A percentile compares a stretch with the other conserved stretches of the same genome.
phyloP scores from a whole-genome alignment of 2,329 filamentous ascomycete species.

The Gnomoniopsis sp. region DNA sequence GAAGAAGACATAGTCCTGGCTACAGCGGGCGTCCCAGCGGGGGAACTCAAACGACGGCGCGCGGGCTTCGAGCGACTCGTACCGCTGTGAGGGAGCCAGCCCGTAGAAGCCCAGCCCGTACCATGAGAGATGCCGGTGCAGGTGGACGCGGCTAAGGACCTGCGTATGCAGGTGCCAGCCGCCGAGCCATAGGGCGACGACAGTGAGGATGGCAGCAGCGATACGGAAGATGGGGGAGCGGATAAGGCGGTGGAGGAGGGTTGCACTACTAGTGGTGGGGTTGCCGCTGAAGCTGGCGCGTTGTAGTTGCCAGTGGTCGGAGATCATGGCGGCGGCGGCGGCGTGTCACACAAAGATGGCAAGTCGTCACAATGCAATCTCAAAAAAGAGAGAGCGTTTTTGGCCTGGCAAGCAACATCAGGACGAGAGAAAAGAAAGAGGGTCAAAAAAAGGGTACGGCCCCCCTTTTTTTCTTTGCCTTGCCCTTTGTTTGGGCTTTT shows the following conservation, averaged over 20 bases:
- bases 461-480: too few relatives aligned
- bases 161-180: conserved; percentile 3
- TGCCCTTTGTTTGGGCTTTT: too few relatives aligned
- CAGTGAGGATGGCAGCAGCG: neutral
- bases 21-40: conserved; percentile 18
- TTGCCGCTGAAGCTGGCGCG: neutral
- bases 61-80: conserved; percentile 17
- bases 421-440: too few relatives aligned
- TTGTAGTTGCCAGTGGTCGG: neutral
- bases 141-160: conserved; percentile 11
- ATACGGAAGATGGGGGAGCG: neutral
- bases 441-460: too few relatives aligned
- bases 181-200: conserved; percentile 4
- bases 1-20: conserved; percentile 18
- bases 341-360: neutral
- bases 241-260: neutral
- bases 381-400: too few relatives aligned
- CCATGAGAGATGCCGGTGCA: conserved; percentile 17
- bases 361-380: too few relatives aligned
- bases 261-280: neutral
- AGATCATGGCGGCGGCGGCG: neutral
- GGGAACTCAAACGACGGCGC: conserved; percentile 18
- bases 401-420: too few relatives aligned
- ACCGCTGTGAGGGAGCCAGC: conserved; percentile 13
- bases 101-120: conserved; percentile 13